phyloP scores from a whole-genome alignment of 1,284 basidiomycete genomes.

The Ceratobasidium sp. region DNA sequence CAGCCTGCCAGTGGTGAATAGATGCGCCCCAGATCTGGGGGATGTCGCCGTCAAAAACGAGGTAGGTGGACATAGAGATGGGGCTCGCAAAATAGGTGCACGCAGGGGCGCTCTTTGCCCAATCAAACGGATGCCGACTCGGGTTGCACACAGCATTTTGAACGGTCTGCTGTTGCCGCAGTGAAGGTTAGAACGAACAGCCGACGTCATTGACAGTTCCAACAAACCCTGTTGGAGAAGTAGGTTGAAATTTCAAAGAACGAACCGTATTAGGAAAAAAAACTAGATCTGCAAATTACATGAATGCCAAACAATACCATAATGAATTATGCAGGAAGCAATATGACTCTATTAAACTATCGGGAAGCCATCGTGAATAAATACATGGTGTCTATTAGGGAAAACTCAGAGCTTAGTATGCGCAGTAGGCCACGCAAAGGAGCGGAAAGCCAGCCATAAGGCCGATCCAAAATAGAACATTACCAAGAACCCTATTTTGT shows the following conservation, averaged over 20 bases:
- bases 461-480: constrained; percentile 87
- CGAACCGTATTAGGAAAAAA: too few relatives aligned
- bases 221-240: constrained; percentile 36
- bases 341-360: too few relatives aligned
- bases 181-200: not conserved
- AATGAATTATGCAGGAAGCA: too few relatives aligned
- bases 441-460: constrained; percentile 84
- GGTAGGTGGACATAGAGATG: not conserved
- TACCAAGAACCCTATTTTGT: constrained; percentile 72
- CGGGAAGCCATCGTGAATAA: too few relatives aligned
- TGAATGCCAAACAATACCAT: too few relatives aligned
- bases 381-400: not conserved
- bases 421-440: constrained; percentile 83
- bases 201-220: not conserved
- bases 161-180: not conserved
- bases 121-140: not conserved
- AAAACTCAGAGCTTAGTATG: constrained; percentile 57
- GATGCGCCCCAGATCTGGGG: not conserved
- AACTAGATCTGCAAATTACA: too few relatives aligned
- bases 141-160: constrained; percentile 5
- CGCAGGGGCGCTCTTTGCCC: not conserved
- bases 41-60: not conserved
- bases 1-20: not conserved
- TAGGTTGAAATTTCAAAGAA: too few relatives aligned
- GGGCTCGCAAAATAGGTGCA: not conserved